Evolutionary conservation across 768 basidiomycete species (phyloP).

Genomic region (Leccinum truebloodii): DNA sequence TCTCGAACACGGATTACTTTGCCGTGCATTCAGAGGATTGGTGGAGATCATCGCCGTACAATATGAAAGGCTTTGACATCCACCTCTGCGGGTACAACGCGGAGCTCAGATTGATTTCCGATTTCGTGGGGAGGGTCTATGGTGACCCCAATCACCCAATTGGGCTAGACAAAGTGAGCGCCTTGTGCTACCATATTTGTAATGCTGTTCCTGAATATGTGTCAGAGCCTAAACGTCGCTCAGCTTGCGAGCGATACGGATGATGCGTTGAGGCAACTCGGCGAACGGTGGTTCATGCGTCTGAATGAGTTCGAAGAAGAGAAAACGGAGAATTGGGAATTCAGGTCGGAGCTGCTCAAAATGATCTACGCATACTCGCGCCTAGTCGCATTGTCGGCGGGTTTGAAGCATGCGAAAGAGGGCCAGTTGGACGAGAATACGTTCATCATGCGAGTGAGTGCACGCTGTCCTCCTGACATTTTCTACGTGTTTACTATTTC

Average conservation of each 20-base stretch:
- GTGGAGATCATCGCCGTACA: slow-evolving; percentile 69
- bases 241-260: slow-evolving; percentile 64
- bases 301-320: slow-evolving; percentile 51
- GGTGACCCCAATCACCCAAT: slow-evolving; percentile 74
- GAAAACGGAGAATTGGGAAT: slow-evolving; percentile 52
- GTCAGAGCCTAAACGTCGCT: slow-evolving; percentile 64
- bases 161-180: slow-evolving; percentile 67
- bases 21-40: slow-evolving; percentile 68
- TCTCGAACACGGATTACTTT: slow-evolving; percentile 75
- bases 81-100: slow-evolving; percentile 78
- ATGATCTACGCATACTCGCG: slow-evolving; percentile 69
- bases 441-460: slow-evolving; percentile 63
- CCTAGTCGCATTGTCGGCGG: slow-evolving; percentile 69
- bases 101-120: slow-evolving; percentile 63
- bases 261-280: slow-evolving; percentile 61
- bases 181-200: background rate
- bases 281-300: slow-evolving; percentile 55
- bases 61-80: slow-evolving; percentile 75
- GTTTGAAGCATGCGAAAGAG: slow-evolving; percentile 73
- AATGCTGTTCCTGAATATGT: slow-evolving; percentile 4
- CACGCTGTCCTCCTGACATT: background rate
- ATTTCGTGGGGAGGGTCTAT: slow-evolving; percentile 64
- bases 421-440: slow-evolving; percentile 58
- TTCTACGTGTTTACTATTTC: background rate
- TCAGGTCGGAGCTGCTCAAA: slow-evolving; percentile 61